A percentile compares a stretch with the other conserved stretches of the same genome.
Conservation (phyloP, 2,329 filamentous ascomycete genomes). For the Fusarium sp. region DNA sequence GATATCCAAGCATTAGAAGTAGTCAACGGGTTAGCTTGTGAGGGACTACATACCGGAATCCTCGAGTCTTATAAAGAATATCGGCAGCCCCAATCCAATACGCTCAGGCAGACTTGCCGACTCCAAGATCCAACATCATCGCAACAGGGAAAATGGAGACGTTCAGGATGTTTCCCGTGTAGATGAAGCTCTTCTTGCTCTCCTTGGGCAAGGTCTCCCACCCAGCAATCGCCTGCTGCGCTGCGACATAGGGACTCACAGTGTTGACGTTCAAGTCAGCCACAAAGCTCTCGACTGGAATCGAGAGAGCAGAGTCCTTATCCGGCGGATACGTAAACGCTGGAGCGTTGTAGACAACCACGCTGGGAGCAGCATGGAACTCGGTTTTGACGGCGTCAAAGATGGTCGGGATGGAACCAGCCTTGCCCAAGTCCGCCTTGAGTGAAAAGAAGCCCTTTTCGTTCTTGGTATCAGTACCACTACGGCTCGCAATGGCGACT, state of each 20-base stretch:
- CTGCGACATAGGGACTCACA: slow-evolving; percentile 7
- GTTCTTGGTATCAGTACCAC: neutral
- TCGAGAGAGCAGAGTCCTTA: neutral
- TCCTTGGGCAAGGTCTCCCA: neutral
- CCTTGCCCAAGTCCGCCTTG: neutral
- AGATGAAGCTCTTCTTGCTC: slow-evolving; percentile 1
- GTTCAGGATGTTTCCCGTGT: slow-evolving; percentile 14
- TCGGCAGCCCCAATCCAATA: slow-evolving; percentile 11
- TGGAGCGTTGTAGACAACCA: neutral
- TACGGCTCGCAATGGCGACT: neutral
- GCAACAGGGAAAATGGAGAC: neutral
- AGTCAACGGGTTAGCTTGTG: neutral
- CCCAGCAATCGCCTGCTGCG: slow-evolving; percentile 6
- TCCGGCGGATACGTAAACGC: neutral
- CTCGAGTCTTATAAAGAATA: neutral
- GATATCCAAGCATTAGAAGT: neutral
- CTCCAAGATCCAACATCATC: neutral
- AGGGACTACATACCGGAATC: neutral
- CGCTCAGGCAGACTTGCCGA: slow-evolving; percentile 15
- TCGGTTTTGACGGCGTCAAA: neutral
- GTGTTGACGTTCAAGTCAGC: slow-evolving; percentile 11
- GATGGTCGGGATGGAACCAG: neutral
- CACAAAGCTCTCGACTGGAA: neutral
- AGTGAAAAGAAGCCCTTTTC: neutral
- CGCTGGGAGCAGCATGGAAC: neutral